These are phyloP conservation scores for Pisolithus thermaeus DNA, from an alignment of 1,284 basidiomycete species.

Conservation along the genomic window DNA sequence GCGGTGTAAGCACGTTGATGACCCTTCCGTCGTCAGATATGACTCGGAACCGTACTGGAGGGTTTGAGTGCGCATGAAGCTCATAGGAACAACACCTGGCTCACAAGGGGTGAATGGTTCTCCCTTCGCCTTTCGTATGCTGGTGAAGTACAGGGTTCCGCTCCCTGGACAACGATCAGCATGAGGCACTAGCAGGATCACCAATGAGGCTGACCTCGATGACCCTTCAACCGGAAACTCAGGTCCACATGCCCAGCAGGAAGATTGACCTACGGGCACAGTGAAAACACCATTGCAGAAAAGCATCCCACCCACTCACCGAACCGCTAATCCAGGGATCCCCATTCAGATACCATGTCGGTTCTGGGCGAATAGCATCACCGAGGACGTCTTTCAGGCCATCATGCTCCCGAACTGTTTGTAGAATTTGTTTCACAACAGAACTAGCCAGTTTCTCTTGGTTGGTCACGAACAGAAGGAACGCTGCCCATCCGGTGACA, in stretches of 20 bases:
- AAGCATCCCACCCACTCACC: conserved; percentile 35
- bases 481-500: conserved; percentile 58
- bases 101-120: conserved; percentile 60
- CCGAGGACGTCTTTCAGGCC: conserved; percentile 52
- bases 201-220: conserved; percentile 43
- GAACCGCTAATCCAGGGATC: conserved; percentile 66
- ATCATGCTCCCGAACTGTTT: conserved; percentile 47
- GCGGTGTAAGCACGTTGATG: conserved; percentile 28
- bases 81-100: conserved; percentile 22
- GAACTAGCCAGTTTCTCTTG: conserved; percentile 75
- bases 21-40: conserved; percentile 59
- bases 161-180: conserved; percentile 37
- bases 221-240: conserved; percentile 67
- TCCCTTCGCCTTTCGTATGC: conserved; percentile 72
- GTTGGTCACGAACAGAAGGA: conserved; percentile 66
- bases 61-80: background rate
- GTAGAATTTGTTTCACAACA: conserved; percentile 60
- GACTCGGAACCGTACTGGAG: conserved; percentile 62
- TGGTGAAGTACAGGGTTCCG: conserved; percentile 76
- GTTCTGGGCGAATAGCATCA: conserved; percentile 63
- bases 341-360: conserved; percentile 73
- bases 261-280: conserved; percentile 52
- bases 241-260: conserved; percentile 73
- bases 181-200: background rate
- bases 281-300: background rate